phyloP scores from a whole-genome alignment of 345 rosid genomes.

The Odontarrhena argentea region DNA sequence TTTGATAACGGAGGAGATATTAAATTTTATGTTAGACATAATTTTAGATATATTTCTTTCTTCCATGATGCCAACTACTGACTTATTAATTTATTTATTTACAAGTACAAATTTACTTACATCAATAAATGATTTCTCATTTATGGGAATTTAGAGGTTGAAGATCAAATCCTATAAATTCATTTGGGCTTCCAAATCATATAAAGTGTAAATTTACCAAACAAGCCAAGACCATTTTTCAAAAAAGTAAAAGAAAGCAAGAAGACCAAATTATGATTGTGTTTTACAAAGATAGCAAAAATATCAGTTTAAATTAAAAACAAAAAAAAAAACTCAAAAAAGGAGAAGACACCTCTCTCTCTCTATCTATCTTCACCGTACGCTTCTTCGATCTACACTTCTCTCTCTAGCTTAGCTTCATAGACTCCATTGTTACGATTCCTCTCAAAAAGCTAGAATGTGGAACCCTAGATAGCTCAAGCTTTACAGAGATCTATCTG shows the following conservation, averaged over 20 bases:
- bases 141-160: background rate
- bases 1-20: too few relatives aligned
- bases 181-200: background rate
- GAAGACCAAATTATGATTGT: conserved; percentile 37
- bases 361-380: conserved; percentile 38
- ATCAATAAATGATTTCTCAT: background rate
- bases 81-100: too few relatives aligned
- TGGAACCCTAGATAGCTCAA: conserved; percentile 47
- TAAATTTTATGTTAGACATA: too few relatives aligned
- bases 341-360: conserved; percentile 3
- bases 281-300: conserved; percentile 23
- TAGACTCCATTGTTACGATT: conserved; percentile 34
- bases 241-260: conserved; percentile 35
- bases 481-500: conserved; percentile 39
- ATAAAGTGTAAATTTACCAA: conserved; percentile 8
- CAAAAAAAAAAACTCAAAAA: conserved; percentile 13
- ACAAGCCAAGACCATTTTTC: conserved; percentile 32
- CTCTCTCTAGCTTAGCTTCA: conserved; percentile 20
- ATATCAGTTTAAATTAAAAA: background rate
- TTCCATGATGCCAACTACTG: too few relatives aligned
- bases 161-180: background rate
- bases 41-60: too few relatives aligned
- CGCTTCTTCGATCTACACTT: conserved; percentile 40
- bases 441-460: conserved; percentile 40
- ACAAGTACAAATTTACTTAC: too few relatives aligned